These are phyloP conservation scores for Stylosanthes scabra DNA, from an alignment of 331 rosid genomes.

Conservation along the genomic window DNA sequence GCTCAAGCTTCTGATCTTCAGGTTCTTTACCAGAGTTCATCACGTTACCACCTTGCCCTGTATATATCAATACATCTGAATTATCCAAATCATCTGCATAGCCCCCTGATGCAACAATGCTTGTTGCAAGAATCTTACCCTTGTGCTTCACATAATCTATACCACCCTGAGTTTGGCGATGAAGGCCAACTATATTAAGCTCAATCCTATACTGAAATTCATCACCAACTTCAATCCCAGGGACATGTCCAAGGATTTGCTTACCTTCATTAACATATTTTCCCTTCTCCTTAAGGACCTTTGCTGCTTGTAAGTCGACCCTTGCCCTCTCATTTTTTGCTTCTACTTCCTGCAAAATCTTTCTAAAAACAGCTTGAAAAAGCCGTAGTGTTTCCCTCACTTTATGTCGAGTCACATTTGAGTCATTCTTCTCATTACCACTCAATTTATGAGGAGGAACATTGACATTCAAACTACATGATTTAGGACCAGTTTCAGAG, in stretches of 20 bases:
- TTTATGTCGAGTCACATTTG: slow-evolving; percentile 56
- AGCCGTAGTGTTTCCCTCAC: slow-evolving; percentile 79
- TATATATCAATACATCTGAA: slow-evolving; percentile 72
- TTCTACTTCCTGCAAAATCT: slow-evolving; percentile 80
- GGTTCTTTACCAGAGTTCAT: slow-evolving; percentile 66
- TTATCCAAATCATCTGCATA: slow-evolving; percentile 73
- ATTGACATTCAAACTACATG: slow-evolving; percentile 41
- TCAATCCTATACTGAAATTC: slow-evolving; percentile 88
- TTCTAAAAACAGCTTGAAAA: slow-evolving; percentile 76
- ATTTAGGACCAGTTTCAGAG: slow-evolving; percentile 30
- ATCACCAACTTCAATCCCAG: slow-evolving; percentile 93
- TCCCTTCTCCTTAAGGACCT: slow-evolving; percentile 60
- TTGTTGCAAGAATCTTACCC: slow-evolving; percentile 70
- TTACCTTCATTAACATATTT: slow-evolving; percentile 67
- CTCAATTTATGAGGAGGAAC: slow-evolving; percentile 54
- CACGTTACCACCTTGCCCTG: slow-evolving; percentile 92
- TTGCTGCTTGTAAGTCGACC: slow-evolving; percentile 63
- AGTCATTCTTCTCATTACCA: slow-evolving; percentile 43
- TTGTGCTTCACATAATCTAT: slow-evolving; percentile 73
- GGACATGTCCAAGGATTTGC: slow-evolving; percentile 70
- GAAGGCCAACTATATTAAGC: slow-evolving; percentile 81
- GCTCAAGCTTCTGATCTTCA: slow-evolving; percentile 90
- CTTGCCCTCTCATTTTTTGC: slow-evolving; percentile 58
- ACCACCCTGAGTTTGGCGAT: slow-evolving; percentile 74
- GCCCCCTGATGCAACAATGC: slow-evolving; percentile 88